Evolutionary conservation across 1,139 yeast species (phyloP), one percentile per base, ranked within the genome.

Genomic region (Debaryomycetaceae sp.): DNA sequence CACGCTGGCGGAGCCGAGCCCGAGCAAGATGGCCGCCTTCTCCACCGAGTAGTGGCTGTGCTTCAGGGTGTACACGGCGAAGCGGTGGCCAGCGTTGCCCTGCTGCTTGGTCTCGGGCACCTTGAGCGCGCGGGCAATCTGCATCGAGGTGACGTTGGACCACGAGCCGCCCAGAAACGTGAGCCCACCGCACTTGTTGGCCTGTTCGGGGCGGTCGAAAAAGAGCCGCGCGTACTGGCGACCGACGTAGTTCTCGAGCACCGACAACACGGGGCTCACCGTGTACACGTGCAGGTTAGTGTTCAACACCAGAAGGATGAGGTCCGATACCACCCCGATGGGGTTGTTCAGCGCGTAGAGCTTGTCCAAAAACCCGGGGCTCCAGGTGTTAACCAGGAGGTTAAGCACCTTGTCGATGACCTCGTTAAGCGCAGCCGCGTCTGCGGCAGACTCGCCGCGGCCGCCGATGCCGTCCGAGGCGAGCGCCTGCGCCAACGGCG

Each of bases 151-250:
- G 32, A 83, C 72, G 53, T 85, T 85, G 12, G 94, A 83, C 78
- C 89, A 84, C 4, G 91, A 80, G 0, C 95, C 95, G 10, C 95
- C 95, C 19, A 89, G 75, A 53, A 84, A 83, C 0, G 95, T 85
- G 44, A 85, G 62, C 0, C 95, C 95, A 16, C 95, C 95, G 29
- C 89, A 74, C 20, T 65, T 61, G 5, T 58, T 56, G 5, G 66
- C 69, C 12, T 53, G 49, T 28, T 53, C 44, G n/a, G 45, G 46
- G n/a, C n/a, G n/a, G n/a, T n/a, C n/a, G 44, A 69, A 83, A 56
- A 81, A 84, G 44, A 80, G 43, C 29, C 59, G 53, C 3, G 95
- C 95, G 49, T 85, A 85, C 35, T 77, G 75, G 29, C 65, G 71
- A 4, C 83, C 76, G 23, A 83, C 78, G 37, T 67, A 68, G 51